Base-by-base conservation (phyloP, 1,284 basidiomycete genomes). In the Flammula alnicola region DNA sequence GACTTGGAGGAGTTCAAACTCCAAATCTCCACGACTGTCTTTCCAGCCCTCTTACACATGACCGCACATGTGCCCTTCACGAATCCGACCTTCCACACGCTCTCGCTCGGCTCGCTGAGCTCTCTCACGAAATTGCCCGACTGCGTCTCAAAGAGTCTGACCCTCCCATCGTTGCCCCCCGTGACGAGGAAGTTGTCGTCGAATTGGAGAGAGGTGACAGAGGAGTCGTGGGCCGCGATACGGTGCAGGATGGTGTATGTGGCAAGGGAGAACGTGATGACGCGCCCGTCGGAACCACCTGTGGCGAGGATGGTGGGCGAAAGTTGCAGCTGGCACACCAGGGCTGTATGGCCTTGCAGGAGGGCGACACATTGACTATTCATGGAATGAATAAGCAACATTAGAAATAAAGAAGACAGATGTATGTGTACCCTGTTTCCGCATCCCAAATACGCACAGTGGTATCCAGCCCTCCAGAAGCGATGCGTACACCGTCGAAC, bases 311-410 rank as follows among this genome's bases (percentile, higher is more conserved):
- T 64, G 46, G 58, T 77, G 26, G 47, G 42, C 47, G 83, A 84
- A 40, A 99, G 80, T 66, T 97, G 95, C 19, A 98, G 77, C 65
- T 96, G 93, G 56, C 95, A 96, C 7, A 99, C 94, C 44, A 98
- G 86, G 2, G 93, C 90, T 0, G 94, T 95, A 67, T 98, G 96
- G 2, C 93, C 95, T 67, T 95, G 92, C 0, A 98, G 79, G 8
- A 96, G 78, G 3, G 94, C 93, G 5, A 91, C 67, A 62, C 93
- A 94, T 56, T 88, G 77, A 16, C 92, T 93, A 17, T 36, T n/a
- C n/a, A n/a, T n/a, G 17, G n/a, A n/a, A 26, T 29, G 5, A 17
- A 12, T n/a, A 37, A 11, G 23, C 19, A 10, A 25, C n/a, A 23
- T 29, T 38, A 53, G 27, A 17, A 29, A 22, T 12, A 29, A 26